Evolutionary conservation across 768 basidiomycete species (phyloP).

Genomic region (Macrolepiota fuliginosa): DNA sequence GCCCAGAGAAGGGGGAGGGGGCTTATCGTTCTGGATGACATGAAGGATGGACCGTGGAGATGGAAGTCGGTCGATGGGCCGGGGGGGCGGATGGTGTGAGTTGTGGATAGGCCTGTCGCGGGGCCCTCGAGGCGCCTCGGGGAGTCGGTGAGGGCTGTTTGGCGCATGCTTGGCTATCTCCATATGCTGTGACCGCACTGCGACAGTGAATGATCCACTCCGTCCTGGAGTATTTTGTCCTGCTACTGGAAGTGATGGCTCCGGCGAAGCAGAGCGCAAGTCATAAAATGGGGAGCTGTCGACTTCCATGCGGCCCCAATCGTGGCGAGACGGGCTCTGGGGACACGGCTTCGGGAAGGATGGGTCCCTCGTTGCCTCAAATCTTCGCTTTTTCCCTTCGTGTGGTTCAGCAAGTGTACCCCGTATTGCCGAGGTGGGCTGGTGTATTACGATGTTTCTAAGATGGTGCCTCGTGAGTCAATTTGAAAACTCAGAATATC

Average conservation of each 20-base stretch:
- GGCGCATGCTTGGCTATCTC: background rate
- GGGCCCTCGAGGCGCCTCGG: background rate
- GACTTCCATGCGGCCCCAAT: constrained; percentile 7
- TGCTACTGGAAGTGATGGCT: background rate
- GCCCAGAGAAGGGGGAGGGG: background rate
- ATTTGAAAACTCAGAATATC: background rate
- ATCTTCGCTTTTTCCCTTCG: background rate
- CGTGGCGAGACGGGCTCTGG: background rate
- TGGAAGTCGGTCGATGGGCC: background rate
- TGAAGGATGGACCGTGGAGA: background rate
- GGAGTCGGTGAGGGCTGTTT: background rate
- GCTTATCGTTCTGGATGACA: background rate
- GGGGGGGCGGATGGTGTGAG: background rate
- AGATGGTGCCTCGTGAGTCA: background rate
- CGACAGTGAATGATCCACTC: background rate
- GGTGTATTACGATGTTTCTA: constrained; percentile 3
- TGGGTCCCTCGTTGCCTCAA: background rate
- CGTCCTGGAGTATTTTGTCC: background rate
- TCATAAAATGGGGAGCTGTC: background rate
- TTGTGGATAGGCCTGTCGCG: background rate
- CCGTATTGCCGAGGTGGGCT: constrained; percentile 11
- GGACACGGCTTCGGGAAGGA: background rate
- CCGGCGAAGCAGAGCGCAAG: background rate
- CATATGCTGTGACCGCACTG: background rate
- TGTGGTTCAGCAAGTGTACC: background rate